These are phyloP conservation scores for Solanum infundibuliforme DNA, from an alignment of 257 asterid species.

Conservation along the genomic window DNA sequence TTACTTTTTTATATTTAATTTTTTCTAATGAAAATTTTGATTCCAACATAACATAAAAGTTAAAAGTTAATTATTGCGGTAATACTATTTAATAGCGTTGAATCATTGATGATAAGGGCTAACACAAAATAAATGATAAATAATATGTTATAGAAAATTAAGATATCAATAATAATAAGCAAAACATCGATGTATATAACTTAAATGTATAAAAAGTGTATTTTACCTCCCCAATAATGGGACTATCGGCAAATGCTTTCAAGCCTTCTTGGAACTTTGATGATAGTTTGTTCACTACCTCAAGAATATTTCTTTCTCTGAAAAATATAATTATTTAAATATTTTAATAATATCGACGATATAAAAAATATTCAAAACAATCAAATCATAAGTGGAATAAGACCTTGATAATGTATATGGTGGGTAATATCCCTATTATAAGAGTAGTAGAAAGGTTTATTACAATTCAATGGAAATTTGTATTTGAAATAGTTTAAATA, in stretches of 20 bases:
- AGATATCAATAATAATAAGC: too few species aligned
- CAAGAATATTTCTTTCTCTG: conserved; percentile 73
- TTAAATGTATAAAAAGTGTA: too few species aligned
- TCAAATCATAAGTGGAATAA: too few species aligned
- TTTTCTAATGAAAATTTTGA: not conserved
- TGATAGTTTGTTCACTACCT: conserved; percentile 57
- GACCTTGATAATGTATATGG: too few species aligned
- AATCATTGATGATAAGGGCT: not conserved
- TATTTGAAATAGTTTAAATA: too few species aligned
- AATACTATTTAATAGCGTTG: not conserved
- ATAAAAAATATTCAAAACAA: too few species aligned
- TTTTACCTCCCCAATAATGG: conserved; percentile 80
- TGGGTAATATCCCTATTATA: too few species aligned
- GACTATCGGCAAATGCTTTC: conserved; percentile 75
- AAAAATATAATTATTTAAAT: not conserved
- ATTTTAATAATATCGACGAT: not conserved
- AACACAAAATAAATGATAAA: not conserved
- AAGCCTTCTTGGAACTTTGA: conserved; percentile 76
- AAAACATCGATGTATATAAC: not conserved
- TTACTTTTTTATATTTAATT: too few species aligned
- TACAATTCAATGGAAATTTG: too few species aligned
- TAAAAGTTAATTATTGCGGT: not conserved
- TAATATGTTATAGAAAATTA: too few species aligned
- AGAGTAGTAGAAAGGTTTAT: too few species aligned
- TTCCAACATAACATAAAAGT: not conserved